These are phyloP conservation scores for Beta corolliflora DNA, from an alignment of 179 eudicot genomes.

Conservation along the genomic window DNA sequence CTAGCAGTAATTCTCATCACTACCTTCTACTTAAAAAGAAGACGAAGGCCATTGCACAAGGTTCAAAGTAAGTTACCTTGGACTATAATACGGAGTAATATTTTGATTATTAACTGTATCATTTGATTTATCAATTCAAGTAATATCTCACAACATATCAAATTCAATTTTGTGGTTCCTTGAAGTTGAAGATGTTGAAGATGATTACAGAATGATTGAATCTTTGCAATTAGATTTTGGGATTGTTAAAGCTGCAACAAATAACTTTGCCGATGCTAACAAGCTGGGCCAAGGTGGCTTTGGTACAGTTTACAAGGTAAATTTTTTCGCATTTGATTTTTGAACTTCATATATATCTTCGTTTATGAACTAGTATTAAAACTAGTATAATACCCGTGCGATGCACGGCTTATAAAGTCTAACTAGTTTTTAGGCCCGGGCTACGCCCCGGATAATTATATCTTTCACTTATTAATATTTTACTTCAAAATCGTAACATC, in stretches of 20 bases:
- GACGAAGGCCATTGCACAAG: not conserved
- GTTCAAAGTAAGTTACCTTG: constrained; percentile 22
- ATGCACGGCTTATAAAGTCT: no score
- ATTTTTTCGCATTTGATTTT: not conserved
- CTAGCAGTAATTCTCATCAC: not conserved
- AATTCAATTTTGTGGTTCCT: not conserved
- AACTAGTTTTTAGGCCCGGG: no score
- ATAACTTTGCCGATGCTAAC: constrained; percentile 25
- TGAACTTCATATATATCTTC: no score
- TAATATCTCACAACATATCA: no score
- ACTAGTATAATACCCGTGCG: no score
- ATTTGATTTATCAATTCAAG: not conserved
- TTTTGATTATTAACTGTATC: not conserved
- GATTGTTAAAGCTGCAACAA: constrained; percentile 18
- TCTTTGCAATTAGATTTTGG: constrained; percentile 21
- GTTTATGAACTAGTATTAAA: no score
- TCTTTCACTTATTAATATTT: no score
- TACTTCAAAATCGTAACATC: no score
- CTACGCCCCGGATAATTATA: no score
- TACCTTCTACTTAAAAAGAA: constrained; percentile 10
- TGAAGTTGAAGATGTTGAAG: constrained; percentile 10
- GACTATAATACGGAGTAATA: no score
- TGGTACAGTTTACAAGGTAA: constrained; percentile 31
- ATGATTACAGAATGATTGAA: constrained; percentile 13
- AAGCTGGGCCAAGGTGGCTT: constrained; percentile 28